phyloP scores from a whole-genome alignment of 805 yeast species.

The Cyberlindnera mrakii region DNA sequence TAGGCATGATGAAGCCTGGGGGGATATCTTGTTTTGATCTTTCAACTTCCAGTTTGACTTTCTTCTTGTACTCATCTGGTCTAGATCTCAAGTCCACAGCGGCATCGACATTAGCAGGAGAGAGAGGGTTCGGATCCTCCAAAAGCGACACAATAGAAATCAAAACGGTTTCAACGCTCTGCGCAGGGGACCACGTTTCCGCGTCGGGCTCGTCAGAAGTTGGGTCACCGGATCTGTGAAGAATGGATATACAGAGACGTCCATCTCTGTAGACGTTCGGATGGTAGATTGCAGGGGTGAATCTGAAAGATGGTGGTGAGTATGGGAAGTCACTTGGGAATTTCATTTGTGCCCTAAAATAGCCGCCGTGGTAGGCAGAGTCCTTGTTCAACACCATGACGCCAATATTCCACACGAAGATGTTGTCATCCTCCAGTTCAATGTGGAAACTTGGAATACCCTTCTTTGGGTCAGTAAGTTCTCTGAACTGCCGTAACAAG shows the following conservation, averaged over 20 bases:
- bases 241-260: conserved; percentile 82
- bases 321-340: conserved; percentile 91
- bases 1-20: conserved; percentile 77
- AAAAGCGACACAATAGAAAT: conserved; percentile 84
- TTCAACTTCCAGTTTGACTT: conserved; percentile 77
- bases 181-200: conserved; percentile 93
- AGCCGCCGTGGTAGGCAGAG: conserved; percentile 90
- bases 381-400: conserved; percentile 88
- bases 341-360: conserved; percentile 88
- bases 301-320: conserved; percentile 87
- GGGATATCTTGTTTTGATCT: conserved; percentile 84
- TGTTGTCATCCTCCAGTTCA: conserved; percentile 56
- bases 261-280: conserved; percentile 96
- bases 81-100: conserved; percentile 84
- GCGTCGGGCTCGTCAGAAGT: conserved; percentile 87
- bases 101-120: conserved; percentile 97
- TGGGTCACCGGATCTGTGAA: conserved; percentile 88
- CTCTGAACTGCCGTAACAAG: conserved; percentile 87
- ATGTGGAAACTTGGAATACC: conserved; percentile 70
- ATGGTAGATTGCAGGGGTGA: conserved; percentile 89
- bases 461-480: conserved; percentile 87
- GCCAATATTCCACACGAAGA: conserved; percentile 75
- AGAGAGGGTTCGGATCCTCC: conserved; percentile 88
- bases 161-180: conserved; percentile 85
- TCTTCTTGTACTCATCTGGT: conserved; percentile 66